These are phyloP conservation scores for Pseudofabraea citricarpa DNA, from an alignment of 2,329 filamentous ascomycete species.

Conservation along the genomic window DNA sequence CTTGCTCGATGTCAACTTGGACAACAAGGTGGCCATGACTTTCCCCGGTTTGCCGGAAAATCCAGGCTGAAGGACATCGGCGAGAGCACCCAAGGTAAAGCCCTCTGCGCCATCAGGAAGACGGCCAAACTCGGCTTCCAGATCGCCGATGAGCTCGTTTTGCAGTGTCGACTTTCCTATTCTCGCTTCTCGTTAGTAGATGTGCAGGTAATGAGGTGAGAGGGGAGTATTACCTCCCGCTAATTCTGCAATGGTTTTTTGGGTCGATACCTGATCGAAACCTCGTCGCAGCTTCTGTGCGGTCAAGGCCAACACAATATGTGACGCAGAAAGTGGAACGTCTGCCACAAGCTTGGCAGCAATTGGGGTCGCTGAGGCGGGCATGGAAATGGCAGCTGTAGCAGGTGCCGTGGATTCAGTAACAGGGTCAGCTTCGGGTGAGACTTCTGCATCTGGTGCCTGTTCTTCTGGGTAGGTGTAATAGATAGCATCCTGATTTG, in stretches of 20 bases:
- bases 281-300: slow-evolving; percentile 6
- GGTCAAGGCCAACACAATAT: slow-evolving; percentile 5
- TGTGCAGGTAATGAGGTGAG: neutral
- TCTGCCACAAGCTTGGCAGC: neutral
- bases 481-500: neutral
- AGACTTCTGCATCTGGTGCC: neutral
- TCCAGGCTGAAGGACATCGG: neutral
- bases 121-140: slow-evolving; percentile 3
- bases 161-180: slow-evolving; percentile 7
- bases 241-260: neutral
- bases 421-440: neutral
- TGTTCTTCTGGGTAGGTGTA: neutral
- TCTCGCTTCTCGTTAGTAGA: neutral
- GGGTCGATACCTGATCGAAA: neutral
- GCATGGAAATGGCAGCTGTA: neutral
- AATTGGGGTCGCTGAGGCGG: too few relatives aligned
- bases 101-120: slow-evolving; percentile 4
- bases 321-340: neutral
- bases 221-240: neutral
- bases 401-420: neutral
- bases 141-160: slow-evolving; percentile 8
- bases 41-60: slow-evolving; percentile 8
- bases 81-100: slow-evolving; percentile 1
- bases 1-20: slow-evolving; percentile 21
- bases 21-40: slow-evolving; percentile 2